Conservation (phyloP, 257 asterid species). For the Schizonepeta tenuifolia region DNA sequence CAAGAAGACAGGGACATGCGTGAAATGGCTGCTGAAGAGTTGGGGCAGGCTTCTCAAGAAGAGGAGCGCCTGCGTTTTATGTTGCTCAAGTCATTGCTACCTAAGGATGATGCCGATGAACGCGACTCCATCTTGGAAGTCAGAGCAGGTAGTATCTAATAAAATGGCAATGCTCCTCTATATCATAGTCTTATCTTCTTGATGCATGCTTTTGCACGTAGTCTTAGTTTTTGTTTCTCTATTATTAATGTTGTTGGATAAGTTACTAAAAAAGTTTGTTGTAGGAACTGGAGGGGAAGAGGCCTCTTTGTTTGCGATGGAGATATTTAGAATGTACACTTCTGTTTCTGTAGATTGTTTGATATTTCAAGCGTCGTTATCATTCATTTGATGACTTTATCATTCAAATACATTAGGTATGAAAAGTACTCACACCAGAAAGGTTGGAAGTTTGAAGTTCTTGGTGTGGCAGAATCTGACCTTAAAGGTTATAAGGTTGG, state of each 20-base stretch:
- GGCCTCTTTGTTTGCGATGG: conserved; percentile 97
- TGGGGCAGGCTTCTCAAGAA: conserved; percentile 66
- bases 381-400: conserved; percentile 24
- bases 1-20: conserved; percentile 84
- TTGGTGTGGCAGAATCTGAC: conserved; percentile 77
- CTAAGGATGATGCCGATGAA: conserved; percentile 96
- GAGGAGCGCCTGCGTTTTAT: conserved; percentile 67
- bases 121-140: conserved; percentile 95
- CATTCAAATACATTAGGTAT: conserved; percentile 57
- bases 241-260: not conserved
- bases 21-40: conserved; percentile 86
- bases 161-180: not conserved
- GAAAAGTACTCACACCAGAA: conserved; percentile 75
- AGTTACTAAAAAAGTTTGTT: conserved; percentile 29
- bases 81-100: conserved; percentile 80
- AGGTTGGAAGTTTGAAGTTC: conserved; percentile 92
- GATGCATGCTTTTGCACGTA: conserved; percentile 16
- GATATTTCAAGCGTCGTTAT: conserved; percentile 21
- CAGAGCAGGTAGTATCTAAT: conserved; percentile 70
- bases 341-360: conserved; percentile 17
- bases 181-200: not conserved
- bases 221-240: not conserved
- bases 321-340: conserved; percentile 82
- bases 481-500: conserved; percentile 90
- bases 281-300: conserved; percentile 96